Conservation (phyloP, 148 eudicot genomes). For the Bassia scoparia region DNA sequence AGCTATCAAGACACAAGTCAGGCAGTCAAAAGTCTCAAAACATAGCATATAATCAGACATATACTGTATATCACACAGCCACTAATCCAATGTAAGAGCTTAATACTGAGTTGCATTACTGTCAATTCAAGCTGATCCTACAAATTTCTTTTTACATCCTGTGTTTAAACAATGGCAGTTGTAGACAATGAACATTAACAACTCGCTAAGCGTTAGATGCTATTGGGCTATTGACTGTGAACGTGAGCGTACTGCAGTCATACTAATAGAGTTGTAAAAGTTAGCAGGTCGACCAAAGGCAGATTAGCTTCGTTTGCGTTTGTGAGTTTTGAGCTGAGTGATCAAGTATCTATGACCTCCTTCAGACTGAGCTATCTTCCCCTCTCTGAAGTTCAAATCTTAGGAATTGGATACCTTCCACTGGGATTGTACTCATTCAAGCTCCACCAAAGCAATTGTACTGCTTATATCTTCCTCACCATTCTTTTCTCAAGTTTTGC, state of each 20-base stretch:
- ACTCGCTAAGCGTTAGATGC: not conserved
- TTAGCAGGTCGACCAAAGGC: not conserved
- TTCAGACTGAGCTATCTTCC: slow-evolving; percentile 34
- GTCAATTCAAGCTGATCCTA: too few species aligned
- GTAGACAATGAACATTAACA: too few species aligned
- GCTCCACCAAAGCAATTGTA: slow-evolving; percentile 32
- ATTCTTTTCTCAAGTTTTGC: slow-evolving; percentile 31
- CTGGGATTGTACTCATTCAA: slow-evolving; percentile 48
- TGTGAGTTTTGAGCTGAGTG: slow-evolving; percentile 22
- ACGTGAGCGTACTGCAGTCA: too few species aligned
- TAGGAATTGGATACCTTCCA: slow-evolving; percentile 33
- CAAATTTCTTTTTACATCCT: too few species aligned
- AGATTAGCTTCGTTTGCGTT: slow-evolving; percentile 9
- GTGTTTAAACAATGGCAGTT: too few species aligned
- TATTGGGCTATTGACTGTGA: not conserved
- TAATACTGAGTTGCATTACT: too few species aligned
- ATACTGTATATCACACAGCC: too few species aligned
- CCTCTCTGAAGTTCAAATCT: slow-evolving; percentile 37
- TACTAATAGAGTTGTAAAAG: too few species aligned
- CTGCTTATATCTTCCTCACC: slow-evolving; percentile 34
- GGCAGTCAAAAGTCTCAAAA: too few species aligned
- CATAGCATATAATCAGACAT: too few species aligned
- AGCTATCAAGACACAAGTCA: too few species aligned
- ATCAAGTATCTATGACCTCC: slow-evolving; percentile 29
- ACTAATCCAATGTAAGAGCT: too few species aligned